These are phyloP conservation scores for Cadophora gregata DNA, from an alignment of 2,329 filamentous ascomycete genomes.

Conservation along the genomic window DNA sequence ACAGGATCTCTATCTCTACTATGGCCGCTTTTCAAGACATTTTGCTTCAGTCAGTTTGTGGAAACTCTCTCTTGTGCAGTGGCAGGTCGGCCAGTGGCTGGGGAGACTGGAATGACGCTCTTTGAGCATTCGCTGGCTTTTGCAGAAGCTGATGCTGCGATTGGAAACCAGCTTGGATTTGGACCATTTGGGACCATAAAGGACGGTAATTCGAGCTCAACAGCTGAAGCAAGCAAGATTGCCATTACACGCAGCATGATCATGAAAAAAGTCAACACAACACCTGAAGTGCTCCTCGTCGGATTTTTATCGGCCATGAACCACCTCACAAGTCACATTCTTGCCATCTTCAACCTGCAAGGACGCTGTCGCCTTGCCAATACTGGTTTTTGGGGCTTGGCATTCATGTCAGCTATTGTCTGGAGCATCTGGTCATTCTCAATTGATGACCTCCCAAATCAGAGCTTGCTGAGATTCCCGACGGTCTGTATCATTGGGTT, in stretches of 20 bases:
- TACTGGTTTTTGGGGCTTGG: constrained; percentile 87
- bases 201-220: constrained; percentile 34
- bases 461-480: constrained; percentile 83
- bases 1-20: constrained; percentile 76
- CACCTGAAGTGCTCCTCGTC: constrained; percentile 86
- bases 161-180: constrained; percentile 79
- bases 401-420: constrained; percentile 85
- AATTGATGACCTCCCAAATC: constrained; percentile 61
- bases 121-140: constrained; percentile 97
- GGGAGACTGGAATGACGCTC: constrained; percentile 93
- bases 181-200: constrained; percentile 54
- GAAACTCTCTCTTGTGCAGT: constrained; percentile 89
- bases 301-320: constrained; percentile 89
- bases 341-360: constrained; percentile 83
- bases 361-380: constrained; percentile 81
- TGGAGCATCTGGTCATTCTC: constrained; percentile 74
- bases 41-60: constrained; percentile 80
- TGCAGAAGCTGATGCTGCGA: constrained; percentile 89
- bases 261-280: constrained; percentile 81
- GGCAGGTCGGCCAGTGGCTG: constrained; percentile 78
- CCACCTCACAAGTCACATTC: constrained; percentile 81
- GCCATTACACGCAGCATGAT: constrained; percentile 69
- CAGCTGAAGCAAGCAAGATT: constrained; percentile 48
- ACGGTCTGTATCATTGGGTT: constrained; percentile 96
- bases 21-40: constrained; percentile 76